Evolutionary conservation across 345 rosid species (phyloP).

Genomic region (Populus ilicifolia): DNA sequence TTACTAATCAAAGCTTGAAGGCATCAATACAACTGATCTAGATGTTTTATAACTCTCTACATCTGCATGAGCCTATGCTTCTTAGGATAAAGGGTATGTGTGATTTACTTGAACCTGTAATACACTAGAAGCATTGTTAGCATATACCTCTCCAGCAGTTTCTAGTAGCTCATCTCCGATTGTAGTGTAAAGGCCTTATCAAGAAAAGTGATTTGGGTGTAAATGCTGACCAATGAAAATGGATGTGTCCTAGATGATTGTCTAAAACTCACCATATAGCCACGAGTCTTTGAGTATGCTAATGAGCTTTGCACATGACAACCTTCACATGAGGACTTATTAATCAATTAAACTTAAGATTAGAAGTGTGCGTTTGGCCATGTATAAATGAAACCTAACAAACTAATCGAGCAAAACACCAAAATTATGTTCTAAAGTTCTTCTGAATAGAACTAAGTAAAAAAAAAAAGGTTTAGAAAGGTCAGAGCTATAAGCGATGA

Average conservation of each 20-base stretch:
- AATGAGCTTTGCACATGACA: conserved; percentile 58
- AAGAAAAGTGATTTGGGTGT: conserved; percentile 69
- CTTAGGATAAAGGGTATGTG: conserved; percentile 67
- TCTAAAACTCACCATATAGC: conserved; percentile 86
- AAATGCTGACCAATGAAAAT: conserved; percentile 63
- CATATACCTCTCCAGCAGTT: conserved; percentile 68
- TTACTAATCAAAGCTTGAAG: conserved; percentile 24
- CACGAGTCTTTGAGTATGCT: conserved; percentile 68
- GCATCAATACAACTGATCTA: conserved; percentile 75
- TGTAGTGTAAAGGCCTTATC: conserved; percentile 71
- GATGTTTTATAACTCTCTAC: conserved; percentile 68
- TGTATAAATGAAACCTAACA: background rate
- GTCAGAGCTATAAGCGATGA: too few relatives aligned
- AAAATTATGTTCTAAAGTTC: background rate
- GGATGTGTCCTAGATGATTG: conserved; percentile 85
- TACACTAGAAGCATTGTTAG: conserved; percentile 54
- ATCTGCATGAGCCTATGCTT: conserved; percentile 70
- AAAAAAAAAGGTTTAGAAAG: background rate
- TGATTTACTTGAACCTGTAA: conserved; percentile 61
- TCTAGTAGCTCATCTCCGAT: conserved; percentile 73
- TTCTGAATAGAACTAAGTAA: background rate
- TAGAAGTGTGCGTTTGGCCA: background rate
- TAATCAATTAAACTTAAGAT: background rate
- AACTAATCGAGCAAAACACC: background rate
- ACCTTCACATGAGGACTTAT: background rate